Conservation (phyloP, 805 yeast genomes). For the Pichia kluyveri region DNA sequence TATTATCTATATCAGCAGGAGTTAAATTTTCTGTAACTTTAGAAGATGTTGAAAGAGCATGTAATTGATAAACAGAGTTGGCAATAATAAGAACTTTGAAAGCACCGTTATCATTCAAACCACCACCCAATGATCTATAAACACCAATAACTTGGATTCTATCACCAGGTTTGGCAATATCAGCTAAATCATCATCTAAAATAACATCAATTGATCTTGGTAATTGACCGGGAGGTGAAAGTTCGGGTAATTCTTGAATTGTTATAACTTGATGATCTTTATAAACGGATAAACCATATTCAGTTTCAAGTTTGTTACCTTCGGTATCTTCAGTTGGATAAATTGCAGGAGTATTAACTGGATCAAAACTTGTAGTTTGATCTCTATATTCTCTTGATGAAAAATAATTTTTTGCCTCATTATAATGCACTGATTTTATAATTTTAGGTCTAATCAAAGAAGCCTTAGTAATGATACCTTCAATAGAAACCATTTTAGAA, state of each 20-base stretch:
- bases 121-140: conserved; percentile 83
- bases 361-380: conserved; percentile 83
- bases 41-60: conserved; percentile 63
- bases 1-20: conserved; percentile 77
- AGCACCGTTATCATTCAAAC: conserved; percentile 47
- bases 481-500: conserved; percentile 77
- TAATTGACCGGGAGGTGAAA: conserved; percentile 95
- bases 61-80: conserved; percentile 81
- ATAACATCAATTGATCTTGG: conserved; percentile 89
- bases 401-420: conserved; percentile 74
- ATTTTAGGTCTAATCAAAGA: conserved; percentile 91
- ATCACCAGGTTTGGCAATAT: conserved; percentile 90
- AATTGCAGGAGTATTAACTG: conserved; percentile 71
- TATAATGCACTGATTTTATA: conserved; percentile 85
- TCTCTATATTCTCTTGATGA: conserved; percentile 90
- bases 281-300: conserved; percentile 87
- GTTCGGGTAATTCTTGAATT: conserved; percentile 95
- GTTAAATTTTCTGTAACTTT: conserved; percentile 68
- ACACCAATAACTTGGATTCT: conserved; percentile 91
- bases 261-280: conserved; percentile 91
- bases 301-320: conserved; percentile 81
- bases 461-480: conserved; percentile 92
- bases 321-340: conserved; percentile 92
- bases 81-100: conserved; percentile 82
- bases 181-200: conserved; percentile 93